Conservation (phyloP, 192 early-diverging fungal species). For the Podila epigama region DNA sequence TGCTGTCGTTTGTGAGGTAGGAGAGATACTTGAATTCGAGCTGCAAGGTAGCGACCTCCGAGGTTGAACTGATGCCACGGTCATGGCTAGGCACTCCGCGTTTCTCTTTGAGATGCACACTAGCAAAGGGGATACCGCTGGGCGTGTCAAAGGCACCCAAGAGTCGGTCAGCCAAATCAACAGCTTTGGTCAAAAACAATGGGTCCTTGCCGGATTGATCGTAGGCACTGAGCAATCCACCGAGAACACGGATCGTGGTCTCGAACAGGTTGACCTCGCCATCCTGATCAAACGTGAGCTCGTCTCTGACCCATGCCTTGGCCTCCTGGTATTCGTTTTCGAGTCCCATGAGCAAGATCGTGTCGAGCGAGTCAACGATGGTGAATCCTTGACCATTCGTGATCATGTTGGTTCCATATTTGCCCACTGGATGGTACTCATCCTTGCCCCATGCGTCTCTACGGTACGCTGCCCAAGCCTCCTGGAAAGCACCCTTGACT, state of each 20-base stretch:
- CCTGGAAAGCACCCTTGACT: conserved; percentile 73
- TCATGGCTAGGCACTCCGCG: conserved; percentile 37
- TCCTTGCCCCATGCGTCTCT: conserved; percentile 83
- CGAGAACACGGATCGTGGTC: conserved; percentile 77
- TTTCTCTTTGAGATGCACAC: conserved; percentile 56
- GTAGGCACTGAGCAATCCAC: conserved; percentile 78
- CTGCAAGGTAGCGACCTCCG: conserved; percentile 77
- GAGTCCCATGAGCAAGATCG: conserved; percentile 83
- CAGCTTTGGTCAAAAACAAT: conserved; percentile 65
- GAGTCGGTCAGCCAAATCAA: conserved; percentile 68
- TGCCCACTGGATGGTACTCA: conserved; percentile 81
- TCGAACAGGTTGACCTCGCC: conserved; percentile 77
- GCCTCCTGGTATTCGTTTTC: conserved; percentile 76
- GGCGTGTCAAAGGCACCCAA: conserved; percentile 65
- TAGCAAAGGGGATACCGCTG: conserved; percentile 61
- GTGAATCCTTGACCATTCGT: conserved; percentile 74
- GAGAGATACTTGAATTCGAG: conserved; percentile 78
- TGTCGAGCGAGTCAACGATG: conserved; percentile 87
- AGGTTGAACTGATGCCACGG: conserved; percentile 45
- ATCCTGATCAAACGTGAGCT: conserved; percentile 73
- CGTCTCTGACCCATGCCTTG: conserved; percentile 64
- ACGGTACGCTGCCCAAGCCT: conserved; percentile 81
- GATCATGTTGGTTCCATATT: conserved; percentile 72
- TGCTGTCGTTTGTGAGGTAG: conserved; percentile 67
- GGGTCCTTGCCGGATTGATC: conserved; percentile 66